Evolutionary conservation across 305 asterid genomes (phyloP).

Genomic region (Solanum hybrid): DNA sequence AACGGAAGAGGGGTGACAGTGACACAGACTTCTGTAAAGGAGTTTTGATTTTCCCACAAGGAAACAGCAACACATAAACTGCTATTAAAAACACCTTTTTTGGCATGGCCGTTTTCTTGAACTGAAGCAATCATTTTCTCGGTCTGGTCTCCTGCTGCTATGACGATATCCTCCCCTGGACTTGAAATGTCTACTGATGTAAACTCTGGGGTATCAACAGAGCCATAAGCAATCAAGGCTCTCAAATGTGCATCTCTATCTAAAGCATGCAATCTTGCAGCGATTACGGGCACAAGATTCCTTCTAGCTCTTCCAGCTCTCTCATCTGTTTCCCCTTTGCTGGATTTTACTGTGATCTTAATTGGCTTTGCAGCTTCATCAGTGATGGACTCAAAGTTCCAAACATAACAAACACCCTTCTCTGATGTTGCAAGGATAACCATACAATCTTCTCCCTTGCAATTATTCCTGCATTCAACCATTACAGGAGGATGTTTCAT

Average conservation of each 20-base stretch:
- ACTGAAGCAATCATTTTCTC: neutral
- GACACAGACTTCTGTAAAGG: neutral
- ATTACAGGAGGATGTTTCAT: constrained; percentile 20
- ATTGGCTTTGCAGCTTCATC: constrained; percentile 19
- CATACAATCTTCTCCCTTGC: constrained; percentile 14
- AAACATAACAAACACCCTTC: constrained; percentile 22
- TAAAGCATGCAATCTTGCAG: constrained; percentile 16
- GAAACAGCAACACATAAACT: neutral
- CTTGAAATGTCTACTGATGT: constrained; percentile 12
- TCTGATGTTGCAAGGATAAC: constrained; percentile 25
- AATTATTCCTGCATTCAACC: constrained; percentile 22
- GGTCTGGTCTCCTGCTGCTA: constrained; percentile 7
- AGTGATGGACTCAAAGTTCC: constrained; percentile 17
- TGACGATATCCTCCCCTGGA: constrained; percentile 19
- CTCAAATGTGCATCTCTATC: constrained; percentile 7
- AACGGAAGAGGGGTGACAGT: neutral
- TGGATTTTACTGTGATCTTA: constrained; percentile 16
- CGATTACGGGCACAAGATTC: constrained; percentile 10
- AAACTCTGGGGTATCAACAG: constrained; percentile 18
- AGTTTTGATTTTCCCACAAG: neutral
- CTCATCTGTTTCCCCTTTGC: constrained; percentile 3
- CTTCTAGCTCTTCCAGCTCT: constrained; percentile 10
- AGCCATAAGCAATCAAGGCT: constrained; percentile 20
- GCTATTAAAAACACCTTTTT: constrained; percentile 7
- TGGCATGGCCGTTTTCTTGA: constrained; percentile 13